A percentile compares a stretch with the other conserved stretches of the same genome.
Evolutionary conservation across 2,329 filamentous ascomycete species (phyloP).

Genomic region (Pyricularia sp.): DNA sequence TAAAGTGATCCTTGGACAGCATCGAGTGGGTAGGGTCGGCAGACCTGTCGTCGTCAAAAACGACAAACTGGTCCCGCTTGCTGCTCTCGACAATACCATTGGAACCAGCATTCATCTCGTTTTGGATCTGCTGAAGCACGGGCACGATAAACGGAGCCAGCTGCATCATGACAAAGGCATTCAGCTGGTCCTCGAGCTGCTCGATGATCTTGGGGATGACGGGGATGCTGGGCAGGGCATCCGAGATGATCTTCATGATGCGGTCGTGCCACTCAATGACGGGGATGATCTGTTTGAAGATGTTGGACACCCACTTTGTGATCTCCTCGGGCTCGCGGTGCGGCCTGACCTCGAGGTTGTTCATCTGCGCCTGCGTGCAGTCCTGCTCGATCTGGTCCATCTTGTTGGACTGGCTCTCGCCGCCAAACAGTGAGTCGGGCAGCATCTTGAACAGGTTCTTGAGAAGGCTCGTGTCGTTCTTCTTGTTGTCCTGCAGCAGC

Average conservation of each 20-base stretch:
- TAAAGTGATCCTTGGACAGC: slow-evolving; percentile 78
- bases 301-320: slow-evolving; percentile 61
- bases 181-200: slow-evolving; percentile 78
- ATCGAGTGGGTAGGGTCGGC: slow-evolving; percentile 73
- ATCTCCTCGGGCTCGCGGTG: slow-evolving; percentile 79
- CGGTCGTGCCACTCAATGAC: slow-evolving; percentile 88
- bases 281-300: slow-evolving; percentile 75
- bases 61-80: slow-evolving; percentile 72
- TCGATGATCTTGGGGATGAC: slow-evolving; percentile 80
- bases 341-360: slow-evolving; percentile 58
- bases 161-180: slow-evolving; percentile 79
- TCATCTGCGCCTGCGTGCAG: slow-evolving; percentile 64
- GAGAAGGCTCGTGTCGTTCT: slow-evolving; percentile 63
- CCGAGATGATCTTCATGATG: slow-evolving; percentile 67
- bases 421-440: slow-evolving; percentile 67
- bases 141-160: slow-evolving; percentile 86
- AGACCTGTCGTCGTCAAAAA: slow-evolving; percentile 47
- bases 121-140: slow-evolving; percentile 77
- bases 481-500: slow-evolving; percentile 58
- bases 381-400: slow-evolving; percentile 73
- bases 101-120: slow-evolving; percentile 76
- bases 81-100: slow-evolving; percentile 81
- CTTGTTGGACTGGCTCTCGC: slow-evolving; percentile 61
- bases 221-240: slow-evolving; percentile 76
- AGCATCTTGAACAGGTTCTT: slow-evolving; percentile 75